Conservation (phyloP, 2,329 filamentous ascomycete species). For the Diaporthe sp. region DNA sequence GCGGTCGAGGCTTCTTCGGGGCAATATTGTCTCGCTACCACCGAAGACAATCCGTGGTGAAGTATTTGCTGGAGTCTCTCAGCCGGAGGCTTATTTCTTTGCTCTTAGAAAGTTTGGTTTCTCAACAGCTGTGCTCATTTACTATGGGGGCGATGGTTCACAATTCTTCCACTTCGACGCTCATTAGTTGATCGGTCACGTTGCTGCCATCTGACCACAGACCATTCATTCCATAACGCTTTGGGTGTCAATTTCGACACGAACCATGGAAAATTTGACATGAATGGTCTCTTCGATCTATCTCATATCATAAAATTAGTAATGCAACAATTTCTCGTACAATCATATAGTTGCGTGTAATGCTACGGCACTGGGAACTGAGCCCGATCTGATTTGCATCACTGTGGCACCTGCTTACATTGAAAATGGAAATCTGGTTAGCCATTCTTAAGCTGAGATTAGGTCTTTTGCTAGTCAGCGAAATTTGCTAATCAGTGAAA, state of each 20-base stretch:
- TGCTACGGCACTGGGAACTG: not conserved
- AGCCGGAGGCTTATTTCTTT: too few species aligned
- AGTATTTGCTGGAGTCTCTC: accelerated
- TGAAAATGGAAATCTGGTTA: too few species aligned
- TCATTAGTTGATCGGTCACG: not conserved
- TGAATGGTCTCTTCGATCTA: too few species aligned
- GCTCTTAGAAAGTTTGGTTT: not conserved
- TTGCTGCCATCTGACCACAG: not conserved
- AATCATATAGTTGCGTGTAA: not conserved
- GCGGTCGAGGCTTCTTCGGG: not conserved
- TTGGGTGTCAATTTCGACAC: not conserved
- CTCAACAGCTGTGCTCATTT: not conserved
- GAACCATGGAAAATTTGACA: not conserved
- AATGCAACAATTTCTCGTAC: not conserved
- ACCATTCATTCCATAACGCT: not conserved
- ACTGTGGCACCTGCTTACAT: too few species aligned
- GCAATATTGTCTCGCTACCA: not conserved
- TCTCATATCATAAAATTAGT: not conserved
- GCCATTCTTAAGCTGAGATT: too few species aligned
- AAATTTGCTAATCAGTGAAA: too few species aligned
- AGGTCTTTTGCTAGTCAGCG: too few species aligned
- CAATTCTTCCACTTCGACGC: accelerated
- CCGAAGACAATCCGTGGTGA: not conserved
- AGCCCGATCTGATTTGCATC: not conserved
- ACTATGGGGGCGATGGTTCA: not conserved